These are phyloP conservation scores for Ceratobasidium sp. DNA, from an alignment of 1,284 basidiomycete species.

Conservation along the genomic window DNA sequence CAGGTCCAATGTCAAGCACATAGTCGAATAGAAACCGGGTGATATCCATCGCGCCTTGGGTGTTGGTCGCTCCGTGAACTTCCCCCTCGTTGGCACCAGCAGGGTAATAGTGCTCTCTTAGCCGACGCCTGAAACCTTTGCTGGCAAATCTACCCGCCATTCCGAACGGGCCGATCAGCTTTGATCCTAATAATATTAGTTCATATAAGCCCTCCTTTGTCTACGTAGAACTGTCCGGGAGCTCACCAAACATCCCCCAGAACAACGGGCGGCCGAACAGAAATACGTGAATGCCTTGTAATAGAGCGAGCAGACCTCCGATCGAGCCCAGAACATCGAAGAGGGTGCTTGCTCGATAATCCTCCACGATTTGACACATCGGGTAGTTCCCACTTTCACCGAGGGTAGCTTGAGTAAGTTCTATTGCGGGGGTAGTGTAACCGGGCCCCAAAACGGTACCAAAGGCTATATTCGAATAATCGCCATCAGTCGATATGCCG, in stretches of 20 bases:
- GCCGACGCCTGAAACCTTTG: background rate
- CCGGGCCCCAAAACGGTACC: background rate
- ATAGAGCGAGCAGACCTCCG: constrained; percentile 18
- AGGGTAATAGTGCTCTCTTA: background rate
- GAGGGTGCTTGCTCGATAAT: background rate
- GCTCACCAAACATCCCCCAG: constrained; percentile 30
- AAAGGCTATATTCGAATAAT: background rate
- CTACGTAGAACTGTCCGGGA: background rate
- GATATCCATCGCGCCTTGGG: background rate
- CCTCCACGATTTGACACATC: constrained; percentile 19
- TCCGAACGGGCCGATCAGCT: constrained; percentile 18
- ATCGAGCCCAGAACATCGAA: constrained; percentile 25
- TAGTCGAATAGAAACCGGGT: constrained; percentile 27
- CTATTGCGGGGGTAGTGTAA: background rate
- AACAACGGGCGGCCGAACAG: constrained; percentile 29
- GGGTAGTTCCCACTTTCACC: background rate
- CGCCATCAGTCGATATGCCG: background rate
- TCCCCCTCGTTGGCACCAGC: background rate
- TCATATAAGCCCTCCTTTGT: background rate
- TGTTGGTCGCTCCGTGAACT: background rate
- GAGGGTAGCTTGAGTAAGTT: background rate
- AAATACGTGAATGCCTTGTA: constrained; percentile 30
- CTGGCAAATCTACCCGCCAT: background rate
- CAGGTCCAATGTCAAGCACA: constrained; percentile 9
- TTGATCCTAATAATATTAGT: background rate